Evolutionary conservation across 1,284 basidiomycete species (phyloP).

Genomic region (Pseudozyma hubeiensis): DNA sequence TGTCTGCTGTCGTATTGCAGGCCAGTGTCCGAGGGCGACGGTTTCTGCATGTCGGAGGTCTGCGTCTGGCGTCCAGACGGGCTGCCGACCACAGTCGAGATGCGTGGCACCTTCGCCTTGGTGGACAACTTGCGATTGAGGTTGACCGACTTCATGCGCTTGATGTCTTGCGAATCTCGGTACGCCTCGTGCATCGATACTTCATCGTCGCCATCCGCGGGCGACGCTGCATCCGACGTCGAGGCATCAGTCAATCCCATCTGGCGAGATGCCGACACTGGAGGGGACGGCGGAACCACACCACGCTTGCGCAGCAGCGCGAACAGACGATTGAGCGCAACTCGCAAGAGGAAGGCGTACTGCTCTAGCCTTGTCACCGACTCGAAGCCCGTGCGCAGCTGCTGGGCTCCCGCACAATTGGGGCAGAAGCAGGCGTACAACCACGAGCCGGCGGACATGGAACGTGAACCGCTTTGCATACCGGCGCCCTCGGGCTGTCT

Average conservation of each 20-base stretch:
- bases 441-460: constrained; percentile 18
- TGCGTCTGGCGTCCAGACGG: constrained; percentile 75
- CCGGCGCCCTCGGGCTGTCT: constrained; percentile 16
- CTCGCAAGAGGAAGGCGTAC: constrained; percentile 95
- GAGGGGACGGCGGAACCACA: constrained; percentile 81
- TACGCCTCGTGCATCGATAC: constrained; percentile 73
- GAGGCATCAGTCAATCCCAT: constrained; percentile 19
- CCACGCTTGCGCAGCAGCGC: constrained; percentile 90
- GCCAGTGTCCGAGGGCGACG: constrained; percentile 45
- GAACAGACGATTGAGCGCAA: constrained; percentile 91
- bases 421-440: constrained; percentile 74
- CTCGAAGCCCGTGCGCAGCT: constrained; percentile 77
- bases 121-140: constrained; percentile 94
- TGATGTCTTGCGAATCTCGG: constrained; percentile 87
- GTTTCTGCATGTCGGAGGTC: constrained; percentile 45
- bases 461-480: constrained; percentile 16
- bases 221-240: constrained; percentile 2
- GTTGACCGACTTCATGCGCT: constrained; percentile 85
- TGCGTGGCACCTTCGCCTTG: constrained; percentile 88
- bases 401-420: constrained; percentile 74
- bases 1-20: constrained; percentile 31
- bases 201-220: constrained; percentile 30
- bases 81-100: constrained; percentile 94
- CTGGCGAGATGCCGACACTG: constrained; percentile 28
- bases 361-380: constrained; percentile 94